Percentiles rank a stretch among this genome's conserved stretches.
Conservation (phyloP, 2,329 filamentous ascomycete species). For the Niveomyces coronatus region DNA sequence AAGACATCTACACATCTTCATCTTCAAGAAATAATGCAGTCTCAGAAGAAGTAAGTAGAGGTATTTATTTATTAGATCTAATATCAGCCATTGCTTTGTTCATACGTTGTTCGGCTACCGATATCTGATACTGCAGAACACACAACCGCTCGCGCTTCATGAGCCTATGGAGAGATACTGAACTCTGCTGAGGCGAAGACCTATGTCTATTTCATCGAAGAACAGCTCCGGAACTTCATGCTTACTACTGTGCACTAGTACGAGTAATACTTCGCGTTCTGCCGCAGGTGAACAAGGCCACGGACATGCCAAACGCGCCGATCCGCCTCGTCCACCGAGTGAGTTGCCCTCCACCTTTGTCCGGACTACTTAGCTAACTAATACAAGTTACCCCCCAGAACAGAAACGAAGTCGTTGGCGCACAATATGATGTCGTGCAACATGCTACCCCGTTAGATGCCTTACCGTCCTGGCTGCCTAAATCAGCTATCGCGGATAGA, state of each 20-base stretch:
- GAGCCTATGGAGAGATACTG: background rate
- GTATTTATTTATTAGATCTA: no score
- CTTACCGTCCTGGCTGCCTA: background rate
- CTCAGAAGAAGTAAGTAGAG: background rate
- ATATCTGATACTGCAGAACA: no score
- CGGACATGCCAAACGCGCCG: no score
- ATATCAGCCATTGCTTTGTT: background rate
- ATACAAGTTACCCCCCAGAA: background rate
- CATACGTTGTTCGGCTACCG: background rate
- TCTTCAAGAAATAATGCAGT: background rate
- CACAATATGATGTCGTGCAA: background rate
- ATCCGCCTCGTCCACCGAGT: background rate
- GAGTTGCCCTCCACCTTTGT: background rate
- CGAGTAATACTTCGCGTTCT: background rate
- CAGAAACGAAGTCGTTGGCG: background rate
- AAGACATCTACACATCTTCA: background rate
- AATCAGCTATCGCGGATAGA: background rate
- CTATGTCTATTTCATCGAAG: background rate
- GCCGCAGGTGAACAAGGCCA: background rate
- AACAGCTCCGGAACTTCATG: background rate
- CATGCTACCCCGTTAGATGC: background rate
- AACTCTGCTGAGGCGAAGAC: background rate
- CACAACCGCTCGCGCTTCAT: background rate
- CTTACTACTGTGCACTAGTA: no score
- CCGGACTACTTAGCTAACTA: background rate